Evolutionary conservation across 2,329 filamentous ascomycete genomes (phyloP).

Genomic region (Fusarium incarnatum): DNA sequence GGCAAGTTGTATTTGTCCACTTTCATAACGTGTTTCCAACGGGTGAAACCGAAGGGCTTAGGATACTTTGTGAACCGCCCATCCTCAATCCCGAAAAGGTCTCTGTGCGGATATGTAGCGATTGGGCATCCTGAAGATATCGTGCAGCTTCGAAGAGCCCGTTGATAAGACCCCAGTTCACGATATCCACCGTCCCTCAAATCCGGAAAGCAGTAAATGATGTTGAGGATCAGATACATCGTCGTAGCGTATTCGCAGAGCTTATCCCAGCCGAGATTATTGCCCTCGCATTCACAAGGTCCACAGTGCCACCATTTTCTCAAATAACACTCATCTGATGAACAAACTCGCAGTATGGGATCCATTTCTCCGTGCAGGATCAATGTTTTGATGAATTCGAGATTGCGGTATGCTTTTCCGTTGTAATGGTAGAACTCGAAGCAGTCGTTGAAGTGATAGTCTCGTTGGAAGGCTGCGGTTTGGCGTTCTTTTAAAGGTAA

Average conservation of each 20-base stretch:
- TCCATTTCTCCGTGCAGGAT: slow-evolving; percentile 18
- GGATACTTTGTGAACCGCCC: background rate
- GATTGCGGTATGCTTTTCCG: background rate
- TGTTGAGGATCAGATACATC: slow-evolving; percentile 9
- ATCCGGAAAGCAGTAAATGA: background rate
- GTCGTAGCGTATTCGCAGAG: background rate
- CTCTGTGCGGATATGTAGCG: slow-evolving; percentile 2
- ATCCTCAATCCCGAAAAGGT: slow-evolving; percentile 7
- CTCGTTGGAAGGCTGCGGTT: slow-evolving; percentile 7
- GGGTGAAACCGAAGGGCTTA: fast-evolving
- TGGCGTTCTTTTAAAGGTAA: slow-evolving; percentile 9
- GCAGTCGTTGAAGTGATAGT: background rate
- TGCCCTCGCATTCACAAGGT: background rate
- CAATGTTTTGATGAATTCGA: slow-evolving; percentile 8
- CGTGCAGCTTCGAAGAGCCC: background rate
- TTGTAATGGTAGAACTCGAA: background rate
- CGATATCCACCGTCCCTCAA: background rate
- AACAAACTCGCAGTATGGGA: background rate
- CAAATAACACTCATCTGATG: background rate
- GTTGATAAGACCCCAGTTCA: slow-evolving; percentile 4
- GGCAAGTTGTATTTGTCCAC: background rate
- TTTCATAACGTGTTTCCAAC: background rate
- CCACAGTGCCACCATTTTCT: background rate
- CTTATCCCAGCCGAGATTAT: background rate
- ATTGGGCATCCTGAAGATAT: background rate